Conservation (phyloP, 192 early-diverging fungal species). For the Globomyces pollinis-pini region DNA sequence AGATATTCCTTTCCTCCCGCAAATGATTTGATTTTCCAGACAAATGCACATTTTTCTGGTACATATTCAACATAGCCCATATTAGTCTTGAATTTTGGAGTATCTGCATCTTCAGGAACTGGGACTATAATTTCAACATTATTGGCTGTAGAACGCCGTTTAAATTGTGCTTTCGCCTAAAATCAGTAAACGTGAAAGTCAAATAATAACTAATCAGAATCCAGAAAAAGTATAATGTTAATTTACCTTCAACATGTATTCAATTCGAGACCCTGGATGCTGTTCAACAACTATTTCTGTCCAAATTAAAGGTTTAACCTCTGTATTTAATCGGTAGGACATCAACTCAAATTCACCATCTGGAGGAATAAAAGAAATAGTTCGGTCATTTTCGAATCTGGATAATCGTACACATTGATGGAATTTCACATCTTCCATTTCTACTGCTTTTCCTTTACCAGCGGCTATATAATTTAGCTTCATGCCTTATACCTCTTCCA, state of each 20-base stretch:
- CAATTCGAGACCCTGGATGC: slow-evolving; percentile 86
- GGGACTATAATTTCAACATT: slow-evolving; percentile 97
- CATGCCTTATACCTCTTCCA: slow-evolving; percentile 55
- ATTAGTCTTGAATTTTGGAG: slow-evolving; percentile 89
- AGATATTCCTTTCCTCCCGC: slow-evolving; percentile 95
- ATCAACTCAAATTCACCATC: slow-evolving; percentile 98
- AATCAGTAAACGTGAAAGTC: not conserved
- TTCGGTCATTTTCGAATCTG: slow-evolving; percentile 90
- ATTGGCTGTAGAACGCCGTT: slow-evolving; percentile 92
- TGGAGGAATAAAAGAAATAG: slow-evolving; percentile 97
- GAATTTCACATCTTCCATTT: slow-evolving; percentile 98
- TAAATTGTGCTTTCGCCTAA: slow-evolving; percentile 94
- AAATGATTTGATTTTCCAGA: slow-evolving; percentile 99
- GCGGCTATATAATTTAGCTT: slow-evolving; percentile 11
- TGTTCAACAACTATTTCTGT: slow-evolving; percentile 75
- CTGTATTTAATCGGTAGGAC: slow-evolving; percentile 72
- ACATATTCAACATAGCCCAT: slow-evolving; percentile 85
- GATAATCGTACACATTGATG: slow-evolving; percentile 97
- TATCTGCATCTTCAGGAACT: slow-evolving; percentile 96
- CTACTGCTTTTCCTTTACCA: slow-evolving; percentile 53
- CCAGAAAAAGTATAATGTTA: no score
- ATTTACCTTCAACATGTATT: slow-evolving; percentile 77
- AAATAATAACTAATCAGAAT: not conserved
- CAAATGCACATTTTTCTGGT: slow-evolving; percentile 87
- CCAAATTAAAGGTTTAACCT: slow-evolving; percentile 87